phyloP scores from a whole-genome alignment of 208 protist species.

The Crithidia mellificae region DNA sequence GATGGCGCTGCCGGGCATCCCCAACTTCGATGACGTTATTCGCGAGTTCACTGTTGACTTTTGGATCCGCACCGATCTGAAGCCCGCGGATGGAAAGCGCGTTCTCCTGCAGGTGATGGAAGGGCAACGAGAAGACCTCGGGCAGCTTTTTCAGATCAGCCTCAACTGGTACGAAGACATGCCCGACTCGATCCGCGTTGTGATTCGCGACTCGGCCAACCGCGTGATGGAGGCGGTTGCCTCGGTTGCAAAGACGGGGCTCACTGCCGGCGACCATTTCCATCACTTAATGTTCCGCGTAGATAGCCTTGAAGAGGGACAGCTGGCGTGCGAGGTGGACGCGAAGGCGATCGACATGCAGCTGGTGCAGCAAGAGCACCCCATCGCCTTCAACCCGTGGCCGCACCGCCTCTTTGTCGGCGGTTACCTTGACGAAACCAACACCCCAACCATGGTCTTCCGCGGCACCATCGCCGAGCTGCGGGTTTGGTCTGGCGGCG shows the following conservation, averaged over 20 bases:
- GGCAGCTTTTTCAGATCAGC: slow-evolving; percentile 82
- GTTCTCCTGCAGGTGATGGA: slow-evolving; percentile 85
- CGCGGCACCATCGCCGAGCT: slow-evolving; percentile 75
- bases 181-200: slow-evolving; percentile 65
- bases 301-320: slow-evolving; percentile 77
- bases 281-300: slow-evolving; percentile 83
- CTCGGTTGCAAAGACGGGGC: slow-evolving; percentile 31
- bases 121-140: slow-evolving; percentile 71
- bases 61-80: slow-evolving; percentile 80
- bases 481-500: slow-evolving; percentile 68
- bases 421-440: slow-evolving; percentile 73
- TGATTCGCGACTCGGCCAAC: slow-evolving; percentile 80
- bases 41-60: slow-evolving; percentile 83
- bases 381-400: slow-evolving; percentile 87
- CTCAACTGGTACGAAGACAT: slow-evolving; percentile 81
- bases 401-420: slow-evolving; percentile 87
- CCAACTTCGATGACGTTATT: slow-evolving; percentile 83
- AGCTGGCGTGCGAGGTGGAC: slow-evolving; percentile 72
- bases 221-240: slow-evolving; percentile 83
- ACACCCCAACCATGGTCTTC: slow-evolving; percentile 63
- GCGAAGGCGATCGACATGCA: slow-evolving; percentile 49
- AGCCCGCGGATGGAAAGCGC: slow-evolving; percentile 45
- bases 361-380: slow-evolving; percentile 86
- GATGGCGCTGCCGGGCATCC: slow-evolving; percentile 83
- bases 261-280: slow-evolving; percentile 42